These are phyloP conservation scores for Oidiodendron maius DNA, from an alignment of 495 filamentous ascomycete species.

Conservation along the genomic window DNA sequence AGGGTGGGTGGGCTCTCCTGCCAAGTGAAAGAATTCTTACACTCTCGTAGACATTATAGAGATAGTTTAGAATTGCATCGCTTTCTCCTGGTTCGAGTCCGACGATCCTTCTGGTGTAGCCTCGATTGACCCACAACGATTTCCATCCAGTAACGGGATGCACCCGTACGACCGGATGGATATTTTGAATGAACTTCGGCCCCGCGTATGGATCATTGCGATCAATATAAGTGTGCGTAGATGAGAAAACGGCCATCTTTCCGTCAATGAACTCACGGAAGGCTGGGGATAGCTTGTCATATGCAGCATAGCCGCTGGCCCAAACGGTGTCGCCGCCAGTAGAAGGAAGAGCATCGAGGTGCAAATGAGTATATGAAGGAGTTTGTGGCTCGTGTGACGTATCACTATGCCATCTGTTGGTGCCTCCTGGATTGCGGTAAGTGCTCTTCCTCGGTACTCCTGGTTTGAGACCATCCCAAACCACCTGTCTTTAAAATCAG, in stretches of 20 bases:
- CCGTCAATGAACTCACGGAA: conserved; percentile 51
- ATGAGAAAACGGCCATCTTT: conserved; percentile 8
- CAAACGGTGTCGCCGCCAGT: conserved; percentile 49
- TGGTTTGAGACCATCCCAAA: not conserved
- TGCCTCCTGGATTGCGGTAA: not conserved
- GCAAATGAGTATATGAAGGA: conserved; percentile 57
- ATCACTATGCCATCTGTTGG: not conserved
- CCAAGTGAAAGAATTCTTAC: too few relatives aligned
- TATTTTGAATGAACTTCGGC: conserved; percentile 15
- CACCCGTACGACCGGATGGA: conserved; percentile 46
- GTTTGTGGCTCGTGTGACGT: conserved; percentile 54
- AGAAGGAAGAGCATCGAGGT: conserved; percentile 34
- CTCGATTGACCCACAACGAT: conserved; percentile 55
- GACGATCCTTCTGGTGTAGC: conserved; percentile 55
- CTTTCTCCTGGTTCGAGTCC: conserved; percentile 58
- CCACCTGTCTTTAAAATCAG: too few relatives aligned
- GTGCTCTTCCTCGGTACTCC: not conserved
- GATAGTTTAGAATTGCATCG: conserved; percentile 51
- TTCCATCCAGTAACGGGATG: conserved; percentile 71
- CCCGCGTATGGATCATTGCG: not conserved
- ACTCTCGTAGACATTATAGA: conserved; percentile 28
- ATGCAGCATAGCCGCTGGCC: conserved; percentile 47
- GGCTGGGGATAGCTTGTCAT: conserved; percentile 46
- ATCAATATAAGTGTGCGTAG: conserved; percentile 12
- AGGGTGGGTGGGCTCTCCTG: too few relatives aligned